Percentiles rank a stretch among this genome's conserved stretches.
phyloP scores from a whole-genome alignment of 352 stramenopile species.

The Phytopythium aichiense region DNA sequence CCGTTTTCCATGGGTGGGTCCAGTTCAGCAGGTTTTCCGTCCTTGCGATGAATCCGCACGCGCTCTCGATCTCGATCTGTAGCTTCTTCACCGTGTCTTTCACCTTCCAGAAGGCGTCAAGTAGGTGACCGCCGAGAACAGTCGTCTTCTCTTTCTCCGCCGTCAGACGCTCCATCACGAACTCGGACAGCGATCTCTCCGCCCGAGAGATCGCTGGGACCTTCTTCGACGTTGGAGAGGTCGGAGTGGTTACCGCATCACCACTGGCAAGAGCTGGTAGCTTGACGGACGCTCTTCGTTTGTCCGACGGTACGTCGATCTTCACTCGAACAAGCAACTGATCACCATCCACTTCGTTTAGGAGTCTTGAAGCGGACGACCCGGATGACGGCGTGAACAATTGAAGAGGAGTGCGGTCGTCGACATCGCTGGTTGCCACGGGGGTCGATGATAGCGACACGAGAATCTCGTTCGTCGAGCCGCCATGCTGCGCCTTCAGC shows the following conservation, averaged over 20 bases:
- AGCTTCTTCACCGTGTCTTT: conserved; percentile 78
- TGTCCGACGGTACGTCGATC: conserved; percentile 22
- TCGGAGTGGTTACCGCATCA: background rate
- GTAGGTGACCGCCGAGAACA: conserved; percentile 61
- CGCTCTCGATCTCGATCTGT: conserved; percentile 68
- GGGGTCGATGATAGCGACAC: conserved; percentile 23
- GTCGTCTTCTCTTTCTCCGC: conserved; percentile 61
- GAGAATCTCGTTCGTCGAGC: conserved; percentile 32
- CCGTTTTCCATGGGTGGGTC: conserved; percentile 86
- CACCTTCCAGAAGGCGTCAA: conserved; percentile 81
- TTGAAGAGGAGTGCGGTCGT: conserved; percentile 4
- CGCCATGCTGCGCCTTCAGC: conserved; percentile 17
- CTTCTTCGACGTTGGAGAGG: conserved; percentile 5
- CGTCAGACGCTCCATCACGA: conserved; percentile 60
- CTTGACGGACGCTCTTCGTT: background rate
- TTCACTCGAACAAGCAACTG: conserved; percentile 54
- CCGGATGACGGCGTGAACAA: conserved; percentile 1
- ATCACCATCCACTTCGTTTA: conserved; percentile 23
- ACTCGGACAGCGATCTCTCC: conserved; percentile 63
- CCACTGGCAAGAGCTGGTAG: background rate
- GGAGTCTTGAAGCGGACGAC: conserved; percentile 6
- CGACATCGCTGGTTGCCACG: background rate
- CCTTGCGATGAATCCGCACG: conserved; percentile 64
- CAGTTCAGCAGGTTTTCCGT: conserved; percentile 86
- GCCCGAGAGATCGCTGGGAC: conserved; percentile 25